Evolutionary conservation across 2,329 filamentous ascomycete genomes (phyloP).

Genomic region (Pezicula neosporulosa): DNA sequence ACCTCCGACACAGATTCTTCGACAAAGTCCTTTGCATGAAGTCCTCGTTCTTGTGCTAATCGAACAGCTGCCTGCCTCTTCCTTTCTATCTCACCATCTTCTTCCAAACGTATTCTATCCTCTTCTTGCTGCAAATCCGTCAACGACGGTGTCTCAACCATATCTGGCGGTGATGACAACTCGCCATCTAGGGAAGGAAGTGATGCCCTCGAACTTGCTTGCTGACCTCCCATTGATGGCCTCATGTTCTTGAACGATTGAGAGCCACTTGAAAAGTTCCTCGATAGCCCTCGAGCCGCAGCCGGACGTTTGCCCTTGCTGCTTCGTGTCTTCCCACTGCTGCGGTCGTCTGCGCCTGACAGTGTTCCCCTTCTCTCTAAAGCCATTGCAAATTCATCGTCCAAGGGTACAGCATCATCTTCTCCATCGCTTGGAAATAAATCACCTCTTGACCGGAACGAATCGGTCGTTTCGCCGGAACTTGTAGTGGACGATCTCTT

Average conservation of each 20-base stretch:
- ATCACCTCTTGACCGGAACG: constrained; percentile 82
- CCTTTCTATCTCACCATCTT: constrained; percentile 49
- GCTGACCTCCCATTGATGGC: constrained; percentile 12
- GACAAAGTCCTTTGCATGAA: constrained; percentile 31
- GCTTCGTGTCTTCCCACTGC: constrained; percentile 60
- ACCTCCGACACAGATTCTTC: constrained; percentile 25
- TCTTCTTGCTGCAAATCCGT: constrained; percentile 53
- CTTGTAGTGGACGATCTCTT: constrained; percentile 75
- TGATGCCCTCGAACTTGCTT: constrained; percentile 20
- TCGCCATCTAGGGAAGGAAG: constrained; percentile 28
- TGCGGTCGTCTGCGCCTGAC: constrained; percentile 60
- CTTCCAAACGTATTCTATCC: constrained; percentile 38
- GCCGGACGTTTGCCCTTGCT: constrained; percentile 54
- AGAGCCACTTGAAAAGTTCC: constrained; percentile 48
- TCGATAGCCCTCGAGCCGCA: constrained; percentile 48
- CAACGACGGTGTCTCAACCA: constrained; percentile 41
- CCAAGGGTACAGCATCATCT: constrained; percentile 88
- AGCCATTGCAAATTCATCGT: constrained; percentile 86
- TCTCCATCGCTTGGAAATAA: constrained; percentile 83
- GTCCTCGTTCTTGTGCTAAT: constrained; percentile 46
- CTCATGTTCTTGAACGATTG: constrained; percentile 17
- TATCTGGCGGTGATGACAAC: constrained; percentile 31
- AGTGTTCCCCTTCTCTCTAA: constrained; percentile 67
- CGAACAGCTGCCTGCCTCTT: constrained; percentile 49
- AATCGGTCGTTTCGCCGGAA: constrained; percentile 80